Conservation (phyloP, 176 grass and related monocot genomes). For the Eragrostis nindensis region DNA sequence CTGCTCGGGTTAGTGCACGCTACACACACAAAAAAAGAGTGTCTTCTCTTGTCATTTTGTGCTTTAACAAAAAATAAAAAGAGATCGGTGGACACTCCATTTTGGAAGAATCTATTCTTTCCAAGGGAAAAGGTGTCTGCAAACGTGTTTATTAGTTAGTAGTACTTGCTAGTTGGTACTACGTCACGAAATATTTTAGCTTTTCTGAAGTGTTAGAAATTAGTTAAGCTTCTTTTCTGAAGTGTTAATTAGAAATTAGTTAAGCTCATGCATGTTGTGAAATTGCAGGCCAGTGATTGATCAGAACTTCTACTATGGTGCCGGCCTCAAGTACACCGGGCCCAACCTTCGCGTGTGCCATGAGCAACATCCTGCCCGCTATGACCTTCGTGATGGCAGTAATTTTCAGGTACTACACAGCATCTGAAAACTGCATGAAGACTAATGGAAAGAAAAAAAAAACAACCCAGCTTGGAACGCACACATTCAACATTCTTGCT, state of each 20-base stretch:
- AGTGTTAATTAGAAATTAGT: no score
- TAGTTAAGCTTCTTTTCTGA: no score
- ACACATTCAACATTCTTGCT: not conserved
- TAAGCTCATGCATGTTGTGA: not conserved
- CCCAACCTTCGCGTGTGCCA: conserved; percentile 96
- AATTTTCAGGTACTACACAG: conserved; percentile 65
- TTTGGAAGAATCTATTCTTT: conserved; percentile 8
- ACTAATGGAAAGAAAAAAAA: no score
- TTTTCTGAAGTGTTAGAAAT: conserved; percentile 18
- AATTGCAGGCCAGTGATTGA: conserved; percentile 85
- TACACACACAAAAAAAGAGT: not conserved
- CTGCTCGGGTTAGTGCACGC: conserved; percentile 77
- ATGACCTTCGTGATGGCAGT: conserved; percentile 99
- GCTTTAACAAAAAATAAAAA: not conserved
- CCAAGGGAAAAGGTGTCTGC: not conserved
- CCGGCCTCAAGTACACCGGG: conserved; percentile 78
- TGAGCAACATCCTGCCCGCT: conserved; percentile 97
- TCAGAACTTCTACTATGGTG: conserved; percentile 95
- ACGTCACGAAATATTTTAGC: not conserved
- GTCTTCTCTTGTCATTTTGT: not conserved
- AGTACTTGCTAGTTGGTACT: not conserved
- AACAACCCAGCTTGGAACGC: not conserved
- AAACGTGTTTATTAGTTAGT: conserved; percentile 9
- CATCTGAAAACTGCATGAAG: not conserved
- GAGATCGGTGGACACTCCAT: conserved; percentile 35